Evolutionary conservation across 306 rosid genomes (phyloP).

Genomic region (Dryas alaskensis): DNA sequence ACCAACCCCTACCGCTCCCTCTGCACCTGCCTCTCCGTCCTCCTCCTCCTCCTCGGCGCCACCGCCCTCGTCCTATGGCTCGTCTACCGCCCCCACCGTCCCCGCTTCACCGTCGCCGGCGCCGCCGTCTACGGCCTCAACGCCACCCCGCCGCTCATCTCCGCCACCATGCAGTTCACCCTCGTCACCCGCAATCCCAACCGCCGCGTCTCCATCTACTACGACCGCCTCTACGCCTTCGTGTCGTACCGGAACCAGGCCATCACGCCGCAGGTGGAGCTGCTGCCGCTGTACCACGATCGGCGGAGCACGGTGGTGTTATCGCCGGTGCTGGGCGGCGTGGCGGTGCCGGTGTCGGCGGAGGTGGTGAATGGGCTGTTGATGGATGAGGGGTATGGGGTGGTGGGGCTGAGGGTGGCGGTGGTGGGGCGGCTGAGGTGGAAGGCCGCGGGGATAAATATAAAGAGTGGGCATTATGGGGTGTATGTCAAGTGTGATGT

Average conservation of each 20-base stretch:
- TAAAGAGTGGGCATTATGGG: conserved; percentile 53
- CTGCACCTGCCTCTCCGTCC: conserved; percentile 52
- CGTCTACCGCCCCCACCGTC: conserved; percentile 71
- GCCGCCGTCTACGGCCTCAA: conserved; percentile 69
- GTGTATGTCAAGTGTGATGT: conserved; percentile 64
- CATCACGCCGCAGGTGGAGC: conserved; percentile 58
- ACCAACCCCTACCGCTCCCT: conserved; percentile 30
- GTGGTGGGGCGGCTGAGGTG: conserved; percentile 71
- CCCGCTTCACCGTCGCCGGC: conserved; percentile 52
- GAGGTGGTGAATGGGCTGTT: conserved; percentile 48
- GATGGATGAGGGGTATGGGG: conserved; percentile 57
- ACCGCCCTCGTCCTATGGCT: conserved; percentile 63
- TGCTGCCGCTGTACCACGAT: conserved; percentile 52
- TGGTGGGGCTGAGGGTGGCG: conserved; percentile 52
- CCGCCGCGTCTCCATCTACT: conserved; percentile 59
- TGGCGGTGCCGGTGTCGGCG: conserved; percentile 51
- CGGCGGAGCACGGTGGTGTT: conserved; percentile 44
- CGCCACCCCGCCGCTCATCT: conserved; percentile 46
- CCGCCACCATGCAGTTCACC: conserved; percentile 72
- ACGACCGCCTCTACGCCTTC: conserved; percentile 52
- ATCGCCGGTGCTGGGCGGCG: conserved; percentile 71
- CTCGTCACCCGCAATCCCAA: conserved; percentile 68
- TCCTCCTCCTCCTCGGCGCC: conserved; percentile 57
- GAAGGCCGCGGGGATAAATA: conserved; percentile 55
- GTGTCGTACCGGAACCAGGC: conserved; percentile 58